Evolutionary conservation across 306 rosid species (phyloP).

Genomic region (Amphicarpaea edgeworthii): DNA sequence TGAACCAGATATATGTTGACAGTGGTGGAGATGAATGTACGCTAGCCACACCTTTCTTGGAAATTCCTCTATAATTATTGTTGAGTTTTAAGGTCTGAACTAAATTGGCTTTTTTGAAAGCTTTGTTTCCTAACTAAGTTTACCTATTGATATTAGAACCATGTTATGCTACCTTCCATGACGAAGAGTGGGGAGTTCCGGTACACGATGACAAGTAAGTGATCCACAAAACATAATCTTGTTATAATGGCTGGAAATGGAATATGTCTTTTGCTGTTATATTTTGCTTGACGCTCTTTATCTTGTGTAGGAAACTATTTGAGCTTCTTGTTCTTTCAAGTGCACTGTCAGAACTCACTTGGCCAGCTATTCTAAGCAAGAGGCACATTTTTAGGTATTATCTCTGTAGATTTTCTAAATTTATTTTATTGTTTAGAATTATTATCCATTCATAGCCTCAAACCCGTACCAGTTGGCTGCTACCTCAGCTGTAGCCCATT

Average conservation of each 20-base stretch:
- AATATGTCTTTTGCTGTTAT: not conserved
- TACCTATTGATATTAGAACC: conserved; percentile 59
- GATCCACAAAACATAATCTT: conserved; percentile 28
- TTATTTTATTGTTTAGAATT: not conserved
- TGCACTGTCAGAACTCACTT: conserved; percentile 79
- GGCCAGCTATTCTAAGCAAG: conserved; percentile 84
- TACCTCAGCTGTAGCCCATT: conserved; percentile 2
- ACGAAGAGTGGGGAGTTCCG: conserved; percentile 92
- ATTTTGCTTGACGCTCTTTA: conserved; percentile 47
- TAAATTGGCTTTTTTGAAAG: conserved; percentile 23
- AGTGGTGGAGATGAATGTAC: conserved; percentile 17
- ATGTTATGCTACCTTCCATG: conserved; percentile 72
- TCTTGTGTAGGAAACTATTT: conserved; percentile 69
- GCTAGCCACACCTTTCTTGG: not conserved
- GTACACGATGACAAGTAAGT: conserved; percentile 83
- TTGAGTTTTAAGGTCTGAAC: conserved; percentile 17
- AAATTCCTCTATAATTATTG: conserved; percentile 19
- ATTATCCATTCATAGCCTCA: conserved; percentile 7
- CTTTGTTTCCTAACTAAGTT: conserved; percentile 46
- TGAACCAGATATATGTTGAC: conserved; percentile 27
- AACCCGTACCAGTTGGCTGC: conserved; percentile 21
- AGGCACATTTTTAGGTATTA: conserved; percentile 74
- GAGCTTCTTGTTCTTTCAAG: conserved; percentile 81
- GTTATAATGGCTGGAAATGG: conserved; percentile 29
- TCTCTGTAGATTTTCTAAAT: conserved; percentile 24